Evolutionary conservation across 495 filamentous ascomycete genomes (phyloP), one percentile per base, ranked within the genome.

Genomic region (Aspergillus asperescens): DNA sequence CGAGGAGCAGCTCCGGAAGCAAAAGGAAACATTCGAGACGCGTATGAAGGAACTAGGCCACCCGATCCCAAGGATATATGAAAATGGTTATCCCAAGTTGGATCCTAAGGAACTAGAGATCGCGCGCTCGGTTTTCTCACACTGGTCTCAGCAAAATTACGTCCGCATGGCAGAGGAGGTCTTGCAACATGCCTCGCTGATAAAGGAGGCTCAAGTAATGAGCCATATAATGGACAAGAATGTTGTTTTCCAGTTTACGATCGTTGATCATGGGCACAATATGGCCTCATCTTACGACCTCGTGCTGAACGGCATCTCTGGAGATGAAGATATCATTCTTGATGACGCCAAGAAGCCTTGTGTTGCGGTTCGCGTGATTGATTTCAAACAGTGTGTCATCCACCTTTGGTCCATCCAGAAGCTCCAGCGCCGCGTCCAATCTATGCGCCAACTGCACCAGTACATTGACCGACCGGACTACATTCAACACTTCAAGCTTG

Each of bases 191-290:
- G 92, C 92, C 7, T 82, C 87, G 10, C 81, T 81, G 29, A 69
- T 97, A 34, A 98, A 98, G 67, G 93, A 98, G 65, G 94, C 92
- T 4, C 93, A 98, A 64, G 83, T 98, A 43, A 92, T 98, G 87
- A 96, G 94, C 70, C 89, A 95, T 52, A 89, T 90, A 55, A 88
- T 98, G 79, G 90, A 93, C 59, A 93, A 96, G 70, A 83, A 83
- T 56, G 86, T 96, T 13, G 87, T 92, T 28, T 98, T 98, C 69
- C 93, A 98, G 68, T 97, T 96, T 64, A 86, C 89, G 15, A 81
- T 97, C 50, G 81, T 97, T 23, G 90, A 94, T 54, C 75, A 86
- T 59, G 93, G 93, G 1, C 91, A 97, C 59, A 81, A 84, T 40
- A 81, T 91, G 62, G 88, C 84, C 51, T 97, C 94, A 6, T 95